A percentile compares a stretch with the other conserved stretches of the same genome.
phyloP scores from a whole-genome alignment of 805 yeast species.

The Maudiozyma saulgeensis region DNA sequence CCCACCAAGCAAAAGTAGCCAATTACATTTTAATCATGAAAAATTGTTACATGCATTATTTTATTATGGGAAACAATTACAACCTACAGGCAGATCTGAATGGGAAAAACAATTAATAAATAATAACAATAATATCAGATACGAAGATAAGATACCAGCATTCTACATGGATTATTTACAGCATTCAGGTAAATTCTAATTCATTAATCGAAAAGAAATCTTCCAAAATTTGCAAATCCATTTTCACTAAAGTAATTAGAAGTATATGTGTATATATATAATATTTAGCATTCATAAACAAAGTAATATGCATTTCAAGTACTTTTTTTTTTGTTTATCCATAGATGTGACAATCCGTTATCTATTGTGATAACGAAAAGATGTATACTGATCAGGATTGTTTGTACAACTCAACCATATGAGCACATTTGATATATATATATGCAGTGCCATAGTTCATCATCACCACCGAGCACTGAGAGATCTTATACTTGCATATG shows the following conservation, averaged over 20 bases:
- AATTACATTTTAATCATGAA: slow-evolving; percentile 36
- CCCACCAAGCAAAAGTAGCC: not conserved
- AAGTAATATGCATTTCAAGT: not conserved
- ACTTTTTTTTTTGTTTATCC: too few species aligned
- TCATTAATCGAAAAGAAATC: not conserved
- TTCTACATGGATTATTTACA: slow-evolving; percentile 10
- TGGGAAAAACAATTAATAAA: slow-evolving; percentile 49
- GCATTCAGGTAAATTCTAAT: not conserved
- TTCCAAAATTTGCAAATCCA: not conserved
- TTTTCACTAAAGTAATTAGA: not conserved
- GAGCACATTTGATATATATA: too few species aligned
- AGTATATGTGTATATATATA: not conserved
- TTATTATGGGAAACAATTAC: slow-evolving; percentile 48
- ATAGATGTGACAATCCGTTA: too few species aligned
- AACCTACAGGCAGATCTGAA: slow-evolving; percentile 35
- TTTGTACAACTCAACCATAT: too few species aligned
- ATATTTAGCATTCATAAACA: not conserved
- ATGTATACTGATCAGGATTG: too few species aligned
- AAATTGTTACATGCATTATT: slow-evolving; percentile 51
- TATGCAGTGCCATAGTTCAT: too few species aligned
- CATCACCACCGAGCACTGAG: too few species aligned
- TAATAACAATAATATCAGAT: slow-evolving; percentile 21
- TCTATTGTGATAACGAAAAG: too few species aligned
- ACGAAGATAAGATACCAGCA: slow-evolving; percentile 29
- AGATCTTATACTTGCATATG: too few species aligned